phyloP scores from a whole-genome alignment of 2,329 filamentous ascomycete species.

The Beauveria caledonica region DNA sequence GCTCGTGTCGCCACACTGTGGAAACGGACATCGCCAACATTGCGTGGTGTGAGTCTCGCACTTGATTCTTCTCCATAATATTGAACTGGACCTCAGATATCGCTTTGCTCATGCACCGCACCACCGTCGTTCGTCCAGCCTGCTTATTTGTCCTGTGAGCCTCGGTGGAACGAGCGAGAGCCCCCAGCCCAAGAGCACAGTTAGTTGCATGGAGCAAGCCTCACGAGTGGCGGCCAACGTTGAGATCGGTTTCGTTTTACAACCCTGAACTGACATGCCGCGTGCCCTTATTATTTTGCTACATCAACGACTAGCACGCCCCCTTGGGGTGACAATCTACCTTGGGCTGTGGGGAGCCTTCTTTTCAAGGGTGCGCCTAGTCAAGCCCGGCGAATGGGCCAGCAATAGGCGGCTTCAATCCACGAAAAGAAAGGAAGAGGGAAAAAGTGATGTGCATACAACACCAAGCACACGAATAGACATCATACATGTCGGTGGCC shows the following conservation, averaged over 20 bases:
- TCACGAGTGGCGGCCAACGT: neutral
- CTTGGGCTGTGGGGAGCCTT: neutral
- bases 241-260: conserved; percentile 7
- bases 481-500: conserved; percentile 3
- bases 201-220: neutral
- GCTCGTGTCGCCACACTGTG: neutral
- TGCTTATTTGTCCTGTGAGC: neutral
- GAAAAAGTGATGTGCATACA: conserved; percentile 4
- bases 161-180: neutral
- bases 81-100: neutral
- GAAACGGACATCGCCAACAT: neutral
- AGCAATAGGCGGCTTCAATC: neutral
- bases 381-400: neutral
- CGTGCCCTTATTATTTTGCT: neutral
- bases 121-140: neutral
- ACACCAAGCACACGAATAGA: neutral
- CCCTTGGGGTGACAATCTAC: neutral
- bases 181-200: neutral
- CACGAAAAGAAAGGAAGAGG: neutral
- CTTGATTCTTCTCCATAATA: neutral
- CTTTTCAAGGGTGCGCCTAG: neutral
- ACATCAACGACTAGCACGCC: neutral
- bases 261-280: neutral
- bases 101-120: neutral
- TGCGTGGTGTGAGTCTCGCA: neutral